A percentile compares a stretch with the other conserved stretches of the same genome.
These are phyloP conservation scores for Phytophthora cryptogea DNA, from an alignment of 352 stramenopile species.

Conservation along the genomic window DNA sequence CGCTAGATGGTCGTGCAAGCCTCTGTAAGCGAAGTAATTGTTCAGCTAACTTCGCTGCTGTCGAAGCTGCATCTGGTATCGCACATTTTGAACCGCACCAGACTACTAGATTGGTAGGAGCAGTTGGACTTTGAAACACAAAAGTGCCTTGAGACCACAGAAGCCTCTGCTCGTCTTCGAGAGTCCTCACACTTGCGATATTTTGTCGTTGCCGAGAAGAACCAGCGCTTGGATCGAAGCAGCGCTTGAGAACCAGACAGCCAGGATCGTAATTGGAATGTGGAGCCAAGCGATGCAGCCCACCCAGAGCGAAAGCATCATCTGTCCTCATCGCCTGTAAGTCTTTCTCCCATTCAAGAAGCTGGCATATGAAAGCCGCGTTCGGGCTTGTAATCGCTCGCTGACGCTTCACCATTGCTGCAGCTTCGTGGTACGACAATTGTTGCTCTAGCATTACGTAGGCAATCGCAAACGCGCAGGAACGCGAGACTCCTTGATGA, in stretches of 20 bases:
- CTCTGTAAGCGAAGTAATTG: conserved; percentile 33
- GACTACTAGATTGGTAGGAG: conserved; percentile 32
- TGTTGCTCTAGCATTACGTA: conserved; percentile 56
- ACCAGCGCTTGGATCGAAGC: conserved; percentile 27
- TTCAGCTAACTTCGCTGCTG: conserved; percentile 20
- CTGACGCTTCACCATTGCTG: conserved; percentile 45
- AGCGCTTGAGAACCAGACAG: conserved; percentile 57
- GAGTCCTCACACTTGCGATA: conserved; percentile 7
- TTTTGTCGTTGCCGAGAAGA: conserved; percentile 17
- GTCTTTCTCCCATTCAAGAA: conserved; percentile 67
- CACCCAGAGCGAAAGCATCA: conserved; percentile 10
- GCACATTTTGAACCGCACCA: conserved; percentile 44
- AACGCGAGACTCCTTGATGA: conserved; percentile 74
- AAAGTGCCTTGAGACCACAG: conserved; percentile 55
- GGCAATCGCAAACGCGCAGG: conserved; percentile 65
- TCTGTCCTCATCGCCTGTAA: conserved; percentile 20
- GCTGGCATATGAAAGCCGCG: conserved; percentile 65
- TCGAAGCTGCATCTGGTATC: conserved; percentile 28
- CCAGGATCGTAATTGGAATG: conserved; percentile 53
- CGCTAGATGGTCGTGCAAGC: conserved; percentile 4
- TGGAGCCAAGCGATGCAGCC: conserved; percentile 49
- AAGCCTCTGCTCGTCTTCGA: conserved; percentile 14
- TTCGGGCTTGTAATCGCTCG: conserved; percentile 66
- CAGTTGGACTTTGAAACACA: conserved; percentile 36
- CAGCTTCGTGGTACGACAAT: conserved; percentile 40